A percentile compares a stretch with the other conserved stretches of the same genome.
Evolutionary conservation across 768 basidiomycete genomes (phyloP).

Genomic region (Leccinum imitatum): DNA sequence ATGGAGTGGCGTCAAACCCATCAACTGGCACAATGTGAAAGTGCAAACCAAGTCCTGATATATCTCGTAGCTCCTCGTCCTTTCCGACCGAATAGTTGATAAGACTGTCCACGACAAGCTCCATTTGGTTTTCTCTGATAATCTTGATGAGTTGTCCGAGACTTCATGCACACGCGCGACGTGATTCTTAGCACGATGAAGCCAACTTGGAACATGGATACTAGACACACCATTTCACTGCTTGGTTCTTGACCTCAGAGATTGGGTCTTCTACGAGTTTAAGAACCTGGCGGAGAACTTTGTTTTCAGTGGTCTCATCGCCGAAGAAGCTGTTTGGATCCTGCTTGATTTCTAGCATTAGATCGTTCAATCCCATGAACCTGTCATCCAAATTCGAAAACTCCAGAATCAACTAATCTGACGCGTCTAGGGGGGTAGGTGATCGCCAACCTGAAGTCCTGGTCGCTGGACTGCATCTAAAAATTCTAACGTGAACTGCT

Average conservation of each 20-base stretch:
- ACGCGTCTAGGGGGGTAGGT: slow-evolving; percentile 14
- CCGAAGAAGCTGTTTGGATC: slow-evolving; percentile 74
- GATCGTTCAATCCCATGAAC: slow-evolving; percentile 96
- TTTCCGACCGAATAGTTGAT: slow-evolving; percentile 82
- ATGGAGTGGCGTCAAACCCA: slow-evolving; percentile 10
- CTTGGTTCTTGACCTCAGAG: slow-evolving; percentile 97
- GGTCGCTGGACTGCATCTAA: slow-evolving; percentile 89
- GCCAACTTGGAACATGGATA: background rate
- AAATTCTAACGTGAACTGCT: slow-evolving; percentile 10
- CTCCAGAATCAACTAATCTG: slow-evolving; percentile 15
- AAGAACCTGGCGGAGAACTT: slow-evolving; percentile 81
- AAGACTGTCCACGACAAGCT: slow-evolving; percentile 84
- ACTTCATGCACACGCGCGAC: slow-evolving; percentile 40
- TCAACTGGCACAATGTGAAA: background rate
- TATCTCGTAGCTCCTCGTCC: slow-evolving; percentile 93
- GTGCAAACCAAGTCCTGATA: slow-evolving; percentile 79
- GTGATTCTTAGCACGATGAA: slow-evolving; percentile 8
- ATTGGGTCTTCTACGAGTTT: slow-evolving; percentile 90
- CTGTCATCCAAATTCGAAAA: slow-evolving; percentile 40
- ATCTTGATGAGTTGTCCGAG: slow-evolving; percentile 90
- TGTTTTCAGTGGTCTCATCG: slow-evolving; percentile 84
- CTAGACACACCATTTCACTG: slow-evolving; percentile 81
- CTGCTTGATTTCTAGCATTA: slow-evolving; percentile 84
- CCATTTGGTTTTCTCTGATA: slow-evolving; percentile 78
- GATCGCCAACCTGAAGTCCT: slow-evolving; percentile 73